Evolutionary conservation across 345 rosid species (phyloP).

Genomic region (Populus tremula): DNA sequence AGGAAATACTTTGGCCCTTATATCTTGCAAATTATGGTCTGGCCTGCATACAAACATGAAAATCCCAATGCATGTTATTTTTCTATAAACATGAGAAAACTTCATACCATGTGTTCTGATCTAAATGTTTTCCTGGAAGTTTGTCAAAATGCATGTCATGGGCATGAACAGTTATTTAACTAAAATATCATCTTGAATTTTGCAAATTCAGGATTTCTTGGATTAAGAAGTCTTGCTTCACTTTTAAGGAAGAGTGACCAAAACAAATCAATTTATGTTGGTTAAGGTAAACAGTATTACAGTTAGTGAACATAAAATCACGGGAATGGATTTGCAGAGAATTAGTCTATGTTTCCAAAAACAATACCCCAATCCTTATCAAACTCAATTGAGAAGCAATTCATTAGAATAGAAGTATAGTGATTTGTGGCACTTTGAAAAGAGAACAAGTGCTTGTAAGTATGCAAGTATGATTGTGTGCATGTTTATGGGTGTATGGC

Average conservation of each 20-base stretch:
- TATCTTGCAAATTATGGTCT: conserved; percentile 85
- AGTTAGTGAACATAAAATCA: not conserved
- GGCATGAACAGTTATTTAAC: not conserved
- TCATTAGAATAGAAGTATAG: not conserved
- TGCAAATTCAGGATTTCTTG: not conserved
- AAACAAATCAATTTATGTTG: not conserved
- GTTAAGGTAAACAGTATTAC: not conserved
- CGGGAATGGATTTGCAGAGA: not conserved
- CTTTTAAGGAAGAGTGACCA: not conserved
- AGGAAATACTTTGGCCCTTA: conserved; percentile 83
- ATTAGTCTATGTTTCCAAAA: not conserved
- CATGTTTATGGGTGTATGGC: not conserved
- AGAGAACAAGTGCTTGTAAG: not conserved
- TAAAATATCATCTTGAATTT: not conserved
- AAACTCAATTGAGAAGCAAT: not conserved
- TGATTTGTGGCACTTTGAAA: not conserved
- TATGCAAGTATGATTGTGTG: not conserved
- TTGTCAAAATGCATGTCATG: not conserved
- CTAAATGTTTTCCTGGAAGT: not conserved
- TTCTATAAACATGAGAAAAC: not conserved
- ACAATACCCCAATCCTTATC: not conserved
- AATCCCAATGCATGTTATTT: not conserved
- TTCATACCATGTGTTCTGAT: not conserved
- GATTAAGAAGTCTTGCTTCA: not conserved
- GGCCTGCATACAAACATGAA: conserved; percentile 44